phyloP scores from a whole-genome alignment of 2,329 filamentous ascomycete genomes.

The Cytospora mali region DNA sequence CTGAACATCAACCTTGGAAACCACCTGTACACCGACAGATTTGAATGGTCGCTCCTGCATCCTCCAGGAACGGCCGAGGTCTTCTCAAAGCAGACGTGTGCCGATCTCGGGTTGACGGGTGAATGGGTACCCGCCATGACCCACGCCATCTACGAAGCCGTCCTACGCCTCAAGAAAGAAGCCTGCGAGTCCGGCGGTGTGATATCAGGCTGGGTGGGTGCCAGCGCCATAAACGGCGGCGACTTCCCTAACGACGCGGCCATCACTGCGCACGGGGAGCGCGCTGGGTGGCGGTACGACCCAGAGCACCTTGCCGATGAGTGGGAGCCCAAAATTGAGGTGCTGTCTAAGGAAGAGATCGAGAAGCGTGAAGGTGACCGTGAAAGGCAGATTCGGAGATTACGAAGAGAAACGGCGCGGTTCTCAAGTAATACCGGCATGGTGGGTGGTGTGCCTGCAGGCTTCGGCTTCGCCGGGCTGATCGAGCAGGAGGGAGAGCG shows the following conservation, averaged over 20 bases:
- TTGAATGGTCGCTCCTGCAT: constrained; percentile 95
- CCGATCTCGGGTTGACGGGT: constrained; percentile 83
- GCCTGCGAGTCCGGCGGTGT: constrained; percentile 89
- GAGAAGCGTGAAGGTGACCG: constrained; percentile 95
- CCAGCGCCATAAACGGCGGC: constrained; percentile 49
- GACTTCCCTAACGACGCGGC: constrained; percentile 90
- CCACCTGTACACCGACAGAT: constrained; percentile 92
- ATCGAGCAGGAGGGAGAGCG: constrained; percentile 71
- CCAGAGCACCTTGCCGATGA: constrained; percentile 83
- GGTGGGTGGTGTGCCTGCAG: constrained; percentile 70
- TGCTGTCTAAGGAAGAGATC: constrained; percentile 90
- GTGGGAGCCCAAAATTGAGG: constrained; percentile 82
- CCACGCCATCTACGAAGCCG: constrained; percentile 95
- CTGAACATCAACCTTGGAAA: constrained; percentile 91
- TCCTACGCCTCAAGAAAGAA: constrained; percentile 91
- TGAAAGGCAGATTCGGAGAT: constrained; percentile 83
- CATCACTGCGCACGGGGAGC: constrained; percentile 35
- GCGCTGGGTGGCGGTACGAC: constrained; percentile 92
- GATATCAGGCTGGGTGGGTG: constrained; percentile 65
- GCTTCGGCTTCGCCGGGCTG: constrained; percentile 52
- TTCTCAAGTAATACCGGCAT: constrained; percentile 88
- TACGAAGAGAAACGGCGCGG: constrained; percentile 87
- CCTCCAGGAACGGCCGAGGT: constrained; percentile 88
- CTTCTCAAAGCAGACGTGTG: constrained; percentile 90
- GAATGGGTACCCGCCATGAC: constrained; percentile 96